Base-by-base conservation (phyloP, 108 stramenopile species). In the Nitzschia putrida region DNA sequence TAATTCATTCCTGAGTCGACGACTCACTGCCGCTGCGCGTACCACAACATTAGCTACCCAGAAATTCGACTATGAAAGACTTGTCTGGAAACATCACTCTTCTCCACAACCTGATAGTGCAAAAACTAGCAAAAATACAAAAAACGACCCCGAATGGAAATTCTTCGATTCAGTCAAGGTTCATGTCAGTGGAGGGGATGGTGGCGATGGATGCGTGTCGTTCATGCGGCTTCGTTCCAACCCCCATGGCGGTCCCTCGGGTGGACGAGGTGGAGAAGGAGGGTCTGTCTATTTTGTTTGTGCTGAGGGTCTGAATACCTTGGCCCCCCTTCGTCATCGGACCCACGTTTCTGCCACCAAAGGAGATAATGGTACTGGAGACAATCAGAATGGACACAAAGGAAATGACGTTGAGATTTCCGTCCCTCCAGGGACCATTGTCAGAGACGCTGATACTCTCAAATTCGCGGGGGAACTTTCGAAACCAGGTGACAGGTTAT, bases 181-280 rank as follows among this genome's bases (percentile, higher is more conserved):
- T 22, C 89, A 96, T 72, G 98, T 97, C 23, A 74, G 83, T 40
- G 96, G 90, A 24, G 98, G 98, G 49, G 75, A 82, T 63, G 98
- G 98, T 18, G 98, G 98, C 0, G 93, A 95, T 61, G 98, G 98
- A 26, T 97, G 96, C 73, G 92, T 98, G 40, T 80, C 94, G 41
- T 95, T 97, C 70, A 87, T 94, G 29, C 79, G 98, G 12, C 95
- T 96, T 82, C 93, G 92, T 78, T 90, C 90, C 20, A 90, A 90
- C 71, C 77, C 93, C 26, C 77, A 91, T 79, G 95, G 95, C 21
- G 97, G 97, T 13, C 97, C 96, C 24, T 84, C 72, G 68, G 98
- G 98, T 12, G 98, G 96, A 7, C 69, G 81, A 1, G 98, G 98
- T 29, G 95, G 95, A 2, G 57, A 73, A 13, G 98, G 98, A 29